These are phyloP conservation scores for Gryganskiella cystojenkinii DNA, from an alignment of 192 early-diverging fungal species.

Conservation along the genomic window DNA sequence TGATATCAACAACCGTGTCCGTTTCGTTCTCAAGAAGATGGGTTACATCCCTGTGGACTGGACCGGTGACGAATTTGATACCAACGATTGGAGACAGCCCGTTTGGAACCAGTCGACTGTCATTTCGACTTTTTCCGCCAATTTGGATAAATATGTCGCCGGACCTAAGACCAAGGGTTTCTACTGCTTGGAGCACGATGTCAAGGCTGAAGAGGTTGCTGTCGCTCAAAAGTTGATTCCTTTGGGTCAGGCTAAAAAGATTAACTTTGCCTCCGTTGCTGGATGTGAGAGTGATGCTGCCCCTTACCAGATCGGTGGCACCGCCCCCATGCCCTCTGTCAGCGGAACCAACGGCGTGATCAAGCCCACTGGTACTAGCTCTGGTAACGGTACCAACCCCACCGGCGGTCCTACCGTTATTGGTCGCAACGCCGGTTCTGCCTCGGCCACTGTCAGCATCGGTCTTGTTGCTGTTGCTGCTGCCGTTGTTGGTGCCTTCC, in stretches of 20 bases:
- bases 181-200: slow-evolving; percentile 63
- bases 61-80: slow-evolving; percentile 52
- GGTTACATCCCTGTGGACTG: slow-evolving; percentile 57
- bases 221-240: slow-evolving; percentile 57
- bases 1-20: slow-evolving; percentile 82
- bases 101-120: slow-evolving; percentile 42
- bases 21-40: slow-evolving; percentile 71
- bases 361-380: no score
- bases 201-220: slow-evolving; percentile 47
- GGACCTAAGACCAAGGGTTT: slow-evolving; percentile 51
- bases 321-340: slow-evolving; percentile 22
- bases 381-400: neutral
- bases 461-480: neutral
- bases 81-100: slow-evolving; percentile 58
- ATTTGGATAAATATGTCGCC: slow-evolving; percentile 36
- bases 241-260: slow-evolving; percentile 27
- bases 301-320: slow-evolving; percentile 55
- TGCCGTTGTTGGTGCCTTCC: neutral
- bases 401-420: neutral
- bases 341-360: neutral
- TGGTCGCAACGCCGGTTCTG: neutral
- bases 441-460: neutral
- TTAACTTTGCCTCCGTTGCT: slow-evolving; percentile 50
- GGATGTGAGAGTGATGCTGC: slow-evolving; percentile 38
- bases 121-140: slow-evolving; percentile 23